Evolutionary conservation across 2,329 filamentous ascomycete species (phyloP).

Genomic region (Pestalotiopsis sp.): DNA sequence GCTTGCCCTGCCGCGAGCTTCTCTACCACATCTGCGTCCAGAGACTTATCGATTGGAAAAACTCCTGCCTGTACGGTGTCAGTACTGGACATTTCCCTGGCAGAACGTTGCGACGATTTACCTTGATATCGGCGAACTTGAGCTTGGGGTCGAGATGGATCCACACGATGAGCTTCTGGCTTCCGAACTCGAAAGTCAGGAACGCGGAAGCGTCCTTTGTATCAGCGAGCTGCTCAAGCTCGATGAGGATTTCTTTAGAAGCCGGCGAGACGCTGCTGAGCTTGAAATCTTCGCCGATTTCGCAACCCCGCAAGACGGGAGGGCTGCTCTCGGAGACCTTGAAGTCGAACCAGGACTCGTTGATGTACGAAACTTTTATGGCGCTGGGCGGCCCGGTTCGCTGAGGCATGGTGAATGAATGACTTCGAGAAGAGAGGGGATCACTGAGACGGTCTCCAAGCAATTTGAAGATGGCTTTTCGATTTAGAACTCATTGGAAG

Average conservation of each 20-base stretch:
- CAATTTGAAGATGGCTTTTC: neutral
- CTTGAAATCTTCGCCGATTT: neutral
- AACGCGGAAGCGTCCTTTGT: neutral
- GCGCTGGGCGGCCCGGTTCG: neutral
- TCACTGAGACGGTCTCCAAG: neutral
- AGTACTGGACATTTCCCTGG: neutral
- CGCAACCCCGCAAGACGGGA: neutral
- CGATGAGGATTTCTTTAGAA: neutral
- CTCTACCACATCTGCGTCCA: neutral
- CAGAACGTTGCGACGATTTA: neutral
- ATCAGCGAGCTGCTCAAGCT: neutral
- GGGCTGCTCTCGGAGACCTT: neutral
- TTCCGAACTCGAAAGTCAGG: neutral
- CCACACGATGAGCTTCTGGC: neutral
- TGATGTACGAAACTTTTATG: neutral
- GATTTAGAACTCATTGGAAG: neutral
- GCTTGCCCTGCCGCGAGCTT: neutral
- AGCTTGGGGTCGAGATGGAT: neutral
- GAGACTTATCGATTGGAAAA: neutral
- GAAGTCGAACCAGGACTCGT: neutral
- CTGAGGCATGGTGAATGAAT: neutral
- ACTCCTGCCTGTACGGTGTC: neutral
- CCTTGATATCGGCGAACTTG: neutral
- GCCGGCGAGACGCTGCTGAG: neutral
- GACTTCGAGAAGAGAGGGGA: neutral